phyloP scores from a whole-genome alignment of 2,329 filamentous ascomycete species.

The Gaeumannomyces sp. region DNA sequence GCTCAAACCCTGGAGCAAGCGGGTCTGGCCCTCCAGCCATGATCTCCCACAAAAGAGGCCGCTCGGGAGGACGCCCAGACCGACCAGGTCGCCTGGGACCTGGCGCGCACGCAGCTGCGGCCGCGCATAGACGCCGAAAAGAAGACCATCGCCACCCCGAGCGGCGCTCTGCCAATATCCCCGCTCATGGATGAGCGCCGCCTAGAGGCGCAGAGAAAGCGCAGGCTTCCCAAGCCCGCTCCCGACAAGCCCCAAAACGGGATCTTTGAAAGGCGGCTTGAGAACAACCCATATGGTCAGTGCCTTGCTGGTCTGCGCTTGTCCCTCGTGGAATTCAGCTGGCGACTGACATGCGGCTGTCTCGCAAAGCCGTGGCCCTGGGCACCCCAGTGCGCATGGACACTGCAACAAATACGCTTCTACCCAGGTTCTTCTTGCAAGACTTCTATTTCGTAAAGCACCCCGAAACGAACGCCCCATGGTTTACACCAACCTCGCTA shows the following conservation, averaged over 20 bases:
- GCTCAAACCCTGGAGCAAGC: no score
- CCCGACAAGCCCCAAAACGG: constrained; percentile 24
- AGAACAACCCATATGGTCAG: constrained; percentile 59
- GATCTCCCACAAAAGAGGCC: background rate
- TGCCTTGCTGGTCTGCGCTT: background rate
- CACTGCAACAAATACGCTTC: constrained; percentile 33
- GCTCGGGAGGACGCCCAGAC: background rate
- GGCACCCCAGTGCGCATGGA: constrained; percentile 55
- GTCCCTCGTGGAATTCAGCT: constrained; percentile 5
- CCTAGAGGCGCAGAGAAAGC: constrained; percentile 37
- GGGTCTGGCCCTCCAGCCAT: background rate
- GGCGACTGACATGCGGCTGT: constrained; percentile 13
- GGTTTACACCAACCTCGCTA: constrained; percentile 43
- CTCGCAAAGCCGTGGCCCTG: constrained; percentile 36
- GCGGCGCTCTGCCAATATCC: constrained; percentile 44
- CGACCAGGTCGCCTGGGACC: background rate
- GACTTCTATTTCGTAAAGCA: constrained; percentile 51
- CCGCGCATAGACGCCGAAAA: constrained; percentile 28
- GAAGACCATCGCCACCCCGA: constrained; percentile 39
- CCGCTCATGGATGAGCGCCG: constrained; percentile 48
- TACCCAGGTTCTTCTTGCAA: constrained; percentile 60
- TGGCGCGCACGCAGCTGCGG: background rate
- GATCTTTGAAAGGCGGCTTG: constrained; percentile 50
- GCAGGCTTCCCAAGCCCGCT: constrained; percentile 31
- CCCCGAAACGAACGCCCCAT: constrained; percentile 45